Evolutionary conservation across 768 basidiomycete genomes (phyloP).

Genomic region (Amanita jacksonii): DNA sequence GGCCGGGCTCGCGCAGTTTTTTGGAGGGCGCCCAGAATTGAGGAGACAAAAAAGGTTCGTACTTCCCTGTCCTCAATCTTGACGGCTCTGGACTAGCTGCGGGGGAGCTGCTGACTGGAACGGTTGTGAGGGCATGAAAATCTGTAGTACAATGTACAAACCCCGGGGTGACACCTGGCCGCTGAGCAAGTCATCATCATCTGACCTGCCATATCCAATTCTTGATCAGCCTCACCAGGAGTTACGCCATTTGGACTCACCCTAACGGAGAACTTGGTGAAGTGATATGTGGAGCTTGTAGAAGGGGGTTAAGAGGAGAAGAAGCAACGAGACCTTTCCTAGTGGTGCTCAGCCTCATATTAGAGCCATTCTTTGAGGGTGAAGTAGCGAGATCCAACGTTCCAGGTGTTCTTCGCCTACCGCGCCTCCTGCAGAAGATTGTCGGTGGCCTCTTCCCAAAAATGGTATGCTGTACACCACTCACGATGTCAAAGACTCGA

Average conservation of each 20-base stretch:
- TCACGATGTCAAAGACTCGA: constrained; percentile 37
- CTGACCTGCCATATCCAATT: neutral
- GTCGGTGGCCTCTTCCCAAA: neutral
- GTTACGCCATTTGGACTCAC: neutral
- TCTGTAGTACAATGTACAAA: constrained; percentile 21
- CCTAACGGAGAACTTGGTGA: constrained; percentile 2
- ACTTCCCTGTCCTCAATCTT: neutral
- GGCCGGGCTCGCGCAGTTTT: neutral
- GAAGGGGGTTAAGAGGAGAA: neutral
- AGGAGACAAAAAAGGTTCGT: neutral
- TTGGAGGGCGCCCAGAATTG: neutral
- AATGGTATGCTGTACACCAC: constrained; percentile 8
- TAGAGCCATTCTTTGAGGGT: neutral
- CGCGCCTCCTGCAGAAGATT: constrained; percentile 10
- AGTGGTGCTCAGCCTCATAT: neutral
- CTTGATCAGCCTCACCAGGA: no score
- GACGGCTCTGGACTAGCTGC: neutral
- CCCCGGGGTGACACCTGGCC: constrained; percentile 69
- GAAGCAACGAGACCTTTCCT: neutral
- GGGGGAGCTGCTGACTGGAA: neutral
- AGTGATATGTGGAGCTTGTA: neutral
- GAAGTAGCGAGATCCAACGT: constrained; percentile 3
- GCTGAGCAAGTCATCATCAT: constrained; percentile 57
- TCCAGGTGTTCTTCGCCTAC: neutral
- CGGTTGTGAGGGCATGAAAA: constrained; percentile 12